These are phyloP conservation scores for Scheffersomyces stipitis DNA, from an alignment of 805 yeast genomes.

Conservation along the genomic window DNA sequence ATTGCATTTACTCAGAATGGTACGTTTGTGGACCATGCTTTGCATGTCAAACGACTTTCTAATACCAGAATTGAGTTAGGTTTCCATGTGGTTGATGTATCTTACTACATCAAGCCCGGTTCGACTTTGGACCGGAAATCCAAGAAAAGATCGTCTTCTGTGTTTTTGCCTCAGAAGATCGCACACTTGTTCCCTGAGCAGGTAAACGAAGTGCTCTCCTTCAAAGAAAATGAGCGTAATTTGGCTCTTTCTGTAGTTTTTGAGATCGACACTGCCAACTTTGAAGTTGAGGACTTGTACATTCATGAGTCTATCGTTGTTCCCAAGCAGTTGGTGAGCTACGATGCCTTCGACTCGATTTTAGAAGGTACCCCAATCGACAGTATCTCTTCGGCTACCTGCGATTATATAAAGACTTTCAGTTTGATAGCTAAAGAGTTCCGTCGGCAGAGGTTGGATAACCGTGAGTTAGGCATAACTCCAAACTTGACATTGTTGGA, in stretches of 20 bases:
- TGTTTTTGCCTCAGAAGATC: constrained; percentile 76
- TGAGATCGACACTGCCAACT: constrained; percentile 69
- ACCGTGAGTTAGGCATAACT: constrained; percentile 45
- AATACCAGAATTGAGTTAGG: constrained; percentile 74
- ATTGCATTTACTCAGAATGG: constrained; percentile 63
- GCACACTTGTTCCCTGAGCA: constrained; percentile 68
- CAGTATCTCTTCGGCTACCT: constrained; percentile 51
- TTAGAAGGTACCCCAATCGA: constrained; percentile 30
- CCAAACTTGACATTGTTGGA: constrained; percentile 67
- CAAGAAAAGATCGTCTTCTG: constrained; percentile 86
- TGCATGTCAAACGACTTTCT: constrained; percentile 68
- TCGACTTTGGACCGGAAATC: constrained; percentile 84
- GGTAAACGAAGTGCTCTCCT: constrained; percentile 59
- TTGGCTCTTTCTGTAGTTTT: constrained; percentile 78
- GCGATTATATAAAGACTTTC: constrained; percentile 64
- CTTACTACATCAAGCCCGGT: constrained; percentile 69
- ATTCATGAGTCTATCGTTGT: constrained; percentile 69
- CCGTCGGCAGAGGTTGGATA: constrained; percentile 63
- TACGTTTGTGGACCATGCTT: constrained; percentile 68
- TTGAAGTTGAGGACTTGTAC: constrained; percentile 73
- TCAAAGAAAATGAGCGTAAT: constrained; percentile 57
- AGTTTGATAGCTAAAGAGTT: constrained; percentile 66
- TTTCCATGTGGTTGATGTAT: constrained; percentile 80
- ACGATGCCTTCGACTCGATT: constrained; percentile 55
- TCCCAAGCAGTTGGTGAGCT: constrained; percentile 59